Evolutionary conservation across 331 rosid genomes (phyloP), one percentile per base, ranked within the genome.

Genomic region (Acacia pycnantha): DNA sequence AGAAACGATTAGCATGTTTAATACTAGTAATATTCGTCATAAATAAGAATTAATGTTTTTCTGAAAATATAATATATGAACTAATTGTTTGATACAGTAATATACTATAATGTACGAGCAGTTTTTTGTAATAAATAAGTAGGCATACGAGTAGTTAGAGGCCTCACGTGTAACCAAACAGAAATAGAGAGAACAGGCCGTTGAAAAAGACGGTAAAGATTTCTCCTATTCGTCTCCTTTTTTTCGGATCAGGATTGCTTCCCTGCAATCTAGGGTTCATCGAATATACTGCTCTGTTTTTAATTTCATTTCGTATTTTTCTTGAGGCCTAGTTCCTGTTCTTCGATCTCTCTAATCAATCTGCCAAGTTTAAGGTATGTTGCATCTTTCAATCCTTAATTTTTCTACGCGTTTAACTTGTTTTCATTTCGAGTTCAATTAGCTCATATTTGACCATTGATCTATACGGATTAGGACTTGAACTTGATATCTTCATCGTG

Each of bases 261-360:
- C 54, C 84, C 91, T 81, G 70, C 88, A 84, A 86, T 85, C 92
- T 91, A 89, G 93, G 95, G 87, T 86, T 89, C 84, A 18, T 54
- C 40, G 70, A 85, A 85, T 75, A 81, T 84, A 80, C 86, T 37
- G 1, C 47, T 71, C 11, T 40, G 24, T 74, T 37, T 56, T 67
- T 35, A 47, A 15, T 68, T 74, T 73, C 31, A 11, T 75, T 85
- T 79, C 73, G 7, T 40, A 35, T 46, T 13, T 77, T 33, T 61
- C 48, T 24, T 11, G 62, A 27, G 31, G 24, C 14, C 4, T 46
- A 21, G 19, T 31, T 61, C 33, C 44, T 73, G 13, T 66, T 86
- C 59, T n/a, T 76, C 73, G 86, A 85, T 90, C 86, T 84, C 80
- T 82, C 64, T 71, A 53, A 66, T 82, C 68, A 51, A 22, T 48